phyloP scores from a whole-genome alignment of 805 yeast genomes.

The Nakazawaea populi region DNA sequence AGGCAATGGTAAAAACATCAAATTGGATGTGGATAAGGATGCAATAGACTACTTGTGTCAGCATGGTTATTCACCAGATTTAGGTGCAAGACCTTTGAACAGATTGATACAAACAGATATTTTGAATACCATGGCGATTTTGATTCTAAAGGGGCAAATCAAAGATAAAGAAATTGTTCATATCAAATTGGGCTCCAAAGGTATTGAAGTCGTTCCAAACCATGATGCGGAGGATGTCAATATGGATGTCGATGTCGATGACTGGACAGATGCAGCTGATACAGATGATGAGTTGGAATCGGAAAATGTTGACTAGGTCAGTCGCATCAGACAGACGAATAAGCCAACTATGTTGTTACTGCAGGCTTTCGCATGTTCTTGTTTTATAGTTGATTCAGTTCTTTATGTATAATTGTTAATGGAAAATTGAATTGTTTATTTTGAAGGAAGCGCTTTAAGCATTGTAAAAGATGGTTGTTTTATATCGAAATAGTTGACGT shows the following conservation, averaged over 20 bases:
- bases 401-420: too few relatives aligned
- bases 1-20: slow-evolving; percentile 73
- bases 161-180: slow-evolving; percentile 82
- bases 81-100: slow-evolving; percentile 96
- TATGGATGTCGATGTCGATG: slow-evolving; percentile 52
- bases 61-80: slow-evolving; percentile 85
- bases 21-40: slow-evolving; percentile 63
- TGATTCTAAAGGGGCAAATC: slow-evolving; percentile 80
- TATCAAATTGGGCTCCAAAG: slow-evolving; percentile 50
- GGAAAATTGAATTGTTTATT: too few relatives aligned
- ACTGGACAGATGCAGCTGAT: slow-evolving; percentile 60
- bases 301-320: slow-evolving; percentile 3
- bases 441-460: too few relatives aligned
- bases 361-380: too few relatives aligned
- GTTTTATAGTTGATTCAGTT: too few relatives aligned
- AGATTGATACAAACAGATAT: slow-evolving; percentile 86
- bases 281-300: slow-evolving; percentile 38
- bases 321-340: too few relatives aligned
- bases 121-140: slow-evolving; percentile 83
- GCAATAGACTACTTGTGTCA: slow-evolving; percentile 80
- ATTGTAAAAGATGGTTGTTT: too few relatives aligned
- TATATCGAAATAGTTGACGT: background rate
- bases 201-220: slow-evolving; percentile 79
- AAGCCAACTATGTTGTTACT: too few relatives aligned
- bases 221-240: slow-evolving; percentile 57